Base-by-base conservation (phyloP, 2,329 filamentous ascomycete species). In the Aspergillus tamarii region DNA sequence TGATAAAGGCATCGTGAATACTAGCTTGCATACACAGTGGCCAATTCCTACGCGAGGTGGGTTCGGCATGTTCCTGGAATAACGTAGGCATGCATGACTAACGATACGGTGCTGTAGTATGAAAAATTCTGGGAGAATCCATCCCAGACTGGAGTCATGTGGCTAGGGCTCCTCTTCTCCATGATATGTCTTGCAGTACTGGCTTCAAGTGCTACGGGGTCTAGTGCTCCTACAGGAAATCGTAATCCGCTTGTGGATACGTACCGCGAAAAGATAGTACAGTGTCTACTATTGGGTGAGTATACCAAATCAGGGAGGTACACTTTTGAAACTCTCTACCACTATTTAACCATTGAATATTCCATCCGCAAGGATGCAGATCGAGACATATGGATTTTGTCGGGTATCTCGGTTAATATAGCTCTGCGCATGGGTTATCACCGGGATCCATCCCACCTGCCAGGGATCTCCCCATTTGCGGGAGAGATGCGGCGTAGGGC, bases 371-470 rank as follows among this genome's bases (percentile, higher is more conserved):
- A 81, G 67, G 86, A 88, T 68, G 80, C 85, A 2, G 82, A 86
- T 61, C 78, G 81, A 3, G 83, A 84, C n/a, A 82, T 85, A 11
- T 79, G 86, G 69, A 77, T 86, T 23, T 77, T 87, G 57, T 82
- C 83, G 4, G 81, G 82, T 14, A 78, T 87, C 59, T 81, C 85
- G 39, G 82, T 86, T 6, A 80, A 85, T n/a, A 73, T 88, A 11
- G 85, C 85, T 2, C 85, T 87, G 81, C 80, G 85, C 21, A 87
- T 86, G 82, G 86, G 86, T 11, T 83, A 86, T 62, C 85, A 88
- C 72, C 80, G 85, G 50, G 86, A 88, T 69, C 79, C 84, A 16
- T 80, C 72, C 7, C 82, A 84, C 43, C 85, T 85, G 67, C 74
- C 83, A 2, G 79, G 77, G 41, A 83, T 88, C 53, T 78, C 83